A percentile compares a stretch with the other conserved stretches of the same genome.
Conservation (phyloP, 2,329 filamentous ascomycete species). For the Ophiostoma sp. region DNA sequence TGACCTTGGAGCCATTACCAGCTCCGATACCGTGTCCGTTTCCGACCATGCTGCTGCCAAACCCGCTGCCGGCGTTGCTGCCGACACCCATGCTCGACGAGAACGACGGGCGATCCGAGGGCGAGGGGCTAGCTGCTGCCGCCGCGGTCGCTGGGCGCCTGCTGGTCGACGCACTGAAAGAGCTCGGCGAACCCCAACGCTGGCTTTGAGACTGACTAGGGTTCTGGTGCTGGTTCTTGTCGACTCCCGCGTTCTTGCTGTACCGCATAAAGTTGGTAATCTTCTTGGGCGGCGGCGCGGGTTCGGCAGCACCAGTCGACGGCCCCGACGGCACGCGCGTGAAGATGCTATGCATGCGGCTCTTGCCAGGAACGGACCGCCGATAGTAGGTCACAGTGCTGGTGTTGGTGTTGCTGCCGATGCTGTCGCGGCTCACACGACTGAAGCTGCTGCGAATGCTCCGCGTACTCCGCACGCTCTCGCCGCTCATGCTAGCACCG, state of each 20-base stretch:
- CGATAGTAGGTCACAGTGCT: conserved; percentile 24
- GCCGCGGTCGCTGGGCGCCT: neutral
- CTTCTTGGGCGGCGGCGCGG: conserved; percentile 13
- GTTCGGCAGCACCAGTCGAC: neutral
- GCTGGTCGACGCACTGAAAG: neutral
- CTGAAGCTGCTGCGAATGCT: conserved; percentile 12
- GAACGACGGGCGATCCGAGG: conserved; percentile 8
- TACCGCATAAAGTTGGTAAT: conserved; percentile 26
- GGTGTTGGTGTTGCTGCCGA: conserved; percentile 17
- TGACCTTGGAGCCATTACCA: conserved; percentile 14
- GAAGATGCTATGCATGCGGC: conserved; percentile 23
- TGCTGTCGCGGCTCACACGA: conserved; percentile 17
- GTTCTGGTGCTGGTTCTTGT: neutral
- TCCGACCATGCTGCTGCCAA: neutral
- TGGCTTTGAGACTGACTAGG: neutral
- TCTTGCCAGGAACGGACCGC: conserved; percentile 45
- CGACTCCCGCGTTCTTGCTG: conserved; percentile 13
- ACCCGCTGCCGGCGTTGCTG: neutral
- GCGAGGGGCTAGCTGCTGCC: neutral
- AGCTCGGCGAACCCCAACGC: conserved; percentile 2
- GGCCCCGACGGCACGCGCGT: conserved; percentile 21
- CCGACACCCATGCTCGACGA: neutral
- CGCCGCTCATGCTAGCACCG: conserved; percentile 22
- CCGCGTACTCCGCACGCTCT: conserved; percentile 11
- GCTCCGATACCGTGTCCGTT: neutral